These are phyloP conservation scores for Oryza punctata DNA, from an alignment of 176 grass and related monocot species.

Conservation along the genomic window DNA sequence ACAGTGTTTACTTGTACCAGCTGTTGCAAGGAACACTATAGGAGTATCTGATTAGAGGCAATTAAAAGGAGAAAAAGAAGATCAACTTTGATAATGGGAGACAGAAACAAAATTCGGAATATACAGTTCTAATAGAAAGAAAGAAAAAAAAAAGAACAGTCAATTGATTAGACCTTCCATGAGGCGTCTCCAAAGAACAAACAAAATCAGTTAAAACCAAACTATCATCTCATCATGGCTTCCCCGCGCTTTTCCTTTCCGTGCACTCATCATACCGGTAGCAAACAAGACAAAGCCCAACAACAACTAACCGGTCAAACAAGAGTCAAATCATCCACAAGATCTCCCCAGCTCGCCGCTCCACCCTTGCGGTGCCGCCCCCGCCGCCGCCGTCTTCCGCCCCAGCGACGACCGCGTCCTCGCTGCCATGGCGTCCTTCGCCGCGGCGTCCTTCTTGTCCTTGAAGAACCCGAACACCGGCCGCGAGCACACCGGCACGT, in stretches of 20 bases:
- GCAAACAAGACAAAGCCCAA: not conserved
- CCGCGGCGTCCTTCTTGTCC: constrained; percentile 62
- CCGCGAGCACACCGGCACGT: constrained; percentile 81
- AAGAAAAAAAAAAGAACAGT: constrained; percentile 26
- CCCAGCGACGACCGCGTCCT: constrained; percentile 40
- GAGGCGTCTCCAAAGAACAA: constrained; percentile 45
- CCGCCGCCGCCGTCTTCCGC: constrained; percentile 34
- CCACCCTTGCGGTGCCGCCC: constrained; percentile 29
- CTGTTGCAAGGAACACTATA: too few relatives aligned
- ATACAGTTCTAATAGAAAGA: constrained; percentile 37
- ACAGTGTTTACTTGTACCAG: constrained; percentile 20
- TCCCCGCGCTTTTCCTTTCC: not conserved
- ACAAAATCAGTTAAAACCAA: constrained; percentile 57
- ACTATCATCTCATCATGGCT: constrained; percentile 28
- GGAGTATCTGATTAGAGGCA: not conserved
- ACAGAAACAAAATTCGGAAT: constrained; percentile 50
- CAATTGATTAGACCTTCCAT: constrained; percentile 55
- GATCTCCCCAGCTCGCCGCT: constrained; percentile 52
- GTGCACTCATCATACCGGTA: not conserved
- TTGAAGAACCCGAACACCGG: constrained; percentile 86
- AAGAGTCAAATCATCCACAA: constrained; percentile 28
- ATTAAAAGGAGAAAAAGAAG: not conserved
- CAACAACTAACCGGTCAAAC: not conserved
- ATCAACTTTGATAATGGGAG: not conserved
- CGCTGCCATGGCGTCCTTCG: constrained; percentile 5